A percentile compares a stretch with the other conserved stretches of the same genome.
phyloP scores from a whole-genome alignment of 2,329 filamentous ascomycete genomes.

The Colletotrichum theobromicola region DNA sequence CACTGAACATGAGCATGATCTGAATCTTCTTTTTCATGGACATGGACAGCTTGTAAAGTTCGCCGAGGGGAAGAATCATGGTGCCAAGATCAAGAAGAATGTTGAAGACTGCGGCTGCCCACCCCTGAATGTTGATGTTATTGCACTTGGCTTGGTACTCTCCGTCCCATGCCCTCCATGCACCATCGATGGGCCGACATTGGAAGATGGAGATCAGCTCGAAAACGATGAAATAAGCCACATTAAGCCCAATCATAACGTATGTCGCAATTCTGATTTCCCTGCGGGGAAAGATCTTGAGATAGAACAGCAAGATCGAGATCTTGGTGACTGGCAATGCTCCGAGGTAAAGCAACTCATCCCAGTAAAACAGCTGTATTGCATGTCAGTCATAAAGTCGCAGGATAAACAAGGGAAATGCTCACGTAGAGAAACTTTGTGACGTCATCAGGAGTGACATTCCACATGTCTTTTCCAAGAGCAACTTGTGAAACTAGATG shows the following conservation, averaged over 20 bases:
- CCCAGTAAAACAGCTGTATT: constrained; percentile 30
- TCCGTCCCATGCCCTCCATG: constrained; percentile 30
- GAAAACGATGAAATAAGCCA: constrained; percentile 27
- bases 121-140: constrained; percentile 34
- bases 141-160: constrained; percentile 29
- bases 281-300: constrained; percentile 34
- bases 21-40: constrained; percentile 47
- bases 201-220: constrained; percentile 32
- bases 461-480: constrained; percentile 44
- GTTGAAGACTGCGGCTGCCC: constrained; percentile 31
- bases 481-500: constrained; percentile 29
- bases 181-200: constrained; percentile 6
- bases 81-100: constrained; percentile 38
- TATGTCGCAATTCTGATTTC: constrained; percentile 30
- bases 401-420: background rate
- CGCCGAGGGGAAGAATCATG: constrained; percentile 41
- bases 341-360: constrained; percentile 35
- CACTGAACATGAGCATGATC: constrained; percentile 48
- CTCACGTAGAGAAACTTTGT: constrained; percentile 33
- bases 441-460: constrained; percentile 29
- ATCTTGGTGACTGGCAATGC: constrained; percentile 34
- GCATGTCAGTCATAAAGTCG: background rate
- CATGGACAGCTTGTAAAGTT: constrained; percentile 41
- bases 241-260: constrained; percentile 27
- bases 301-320: constrained; percentile 35